phyloP scores from a whole-genome alignment of 495 filamentous ascomycete genomes.

The Eremomyces bilateralis region DNA sequence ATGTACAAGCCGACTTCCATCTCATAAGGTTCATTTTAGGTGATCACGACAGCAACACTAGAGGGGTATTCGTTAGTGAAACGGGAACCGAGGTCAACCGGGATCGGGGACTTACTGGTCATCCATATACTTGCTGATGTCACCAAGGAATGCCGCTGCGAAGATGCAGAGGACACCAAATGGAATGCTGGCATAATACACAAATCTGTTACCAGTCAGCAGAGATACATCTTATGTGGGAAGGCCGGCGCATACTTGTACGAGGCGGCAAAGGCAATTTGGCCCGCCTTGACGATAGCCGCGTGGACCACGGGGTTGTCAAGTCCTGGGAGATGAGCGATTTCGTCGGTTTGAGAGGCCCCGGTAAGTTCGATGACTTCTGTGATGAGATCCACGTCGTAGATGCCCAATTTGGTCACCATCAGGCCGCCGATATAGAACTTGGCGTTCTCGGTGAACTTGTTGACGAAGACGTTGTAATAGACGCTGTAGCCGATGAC shows the following conservation, averaged over 20 bases:
- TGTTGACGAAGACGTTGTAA: slow-evolving; percentile 49
- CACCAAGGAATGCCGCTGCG: background rate
- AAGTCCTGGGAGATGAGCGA: background rate
- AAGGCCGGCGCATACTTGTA: slow-evolving; percentile 4
- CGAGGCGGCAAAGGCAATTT: background rate
- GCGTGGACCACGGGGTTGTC: background rate
- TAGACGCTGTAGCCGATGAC: slow-evolving; percentile 48
- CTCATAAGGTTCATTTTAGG: too few relatives aligned
- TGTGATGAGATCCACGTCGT: background rate
- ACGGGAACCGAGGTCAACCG: too few relatives aligned
- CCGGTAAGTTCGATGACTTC: background rate
- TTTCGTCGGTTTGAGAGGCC: background rate
- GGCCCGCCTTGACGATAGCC: background rate
- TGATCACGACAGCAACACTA: too few relatives aligned
- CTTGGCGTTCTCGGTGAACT: slow-evolving; percentile 20
- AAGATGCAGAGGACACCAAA: slow-evolving; percentile 1
- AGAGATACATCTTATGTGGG: too few relatives aligned
- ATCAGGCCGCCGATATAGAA: background rate
- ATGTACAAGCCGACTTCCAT: too few relatives aligned
- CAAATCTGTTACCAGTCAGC: too few relatives aligned
- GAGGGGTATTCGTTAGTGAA: too few relatives aligned
- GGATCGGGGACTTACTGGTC: too few relatives aligned
- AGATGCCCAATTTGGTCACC: background rate
- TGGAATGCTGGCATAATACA: slow-evolving; percentile 2
- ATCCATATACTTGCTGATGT: slow-evolving; percentile 2